Conservation (phyloP, 2,329 filamentous ascomycete genomes). For the Ophiostoma pallidulum region DNA sequence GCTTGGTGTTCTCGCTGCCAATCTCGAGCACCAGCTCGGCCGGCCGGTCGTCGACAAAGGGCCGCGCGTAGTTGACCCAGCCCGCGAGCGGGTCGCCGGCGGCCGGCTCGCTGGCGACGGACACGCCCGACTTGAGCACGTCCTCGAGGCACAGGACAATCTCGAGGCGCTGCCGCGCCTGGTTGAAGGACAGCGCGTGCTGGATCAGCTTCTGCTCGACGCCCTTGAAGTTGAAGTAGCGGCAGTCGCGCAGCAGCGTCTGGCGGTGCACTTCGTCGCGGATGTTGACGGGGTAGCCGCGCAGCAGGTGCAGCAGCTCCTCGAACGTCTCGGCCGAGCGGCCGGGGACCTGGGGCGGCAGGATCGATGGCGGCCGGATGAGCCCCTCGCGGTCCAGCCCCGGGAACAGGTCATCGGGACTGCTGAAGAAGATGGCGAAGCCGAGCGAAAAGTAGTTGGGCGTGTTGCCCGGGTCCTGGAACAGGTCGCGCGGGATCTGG, state of each 20-base stretch:
- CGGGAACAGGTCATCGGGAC: constrained; percentile 71
- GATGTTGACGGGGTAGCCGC: constrained; percentile 75
- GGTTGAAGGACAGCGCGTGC: constrained; percentile 67
- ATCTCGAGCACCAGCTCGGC: constrained; percentile 76
- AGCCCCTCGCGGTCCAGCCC: constrained; percentile 70
- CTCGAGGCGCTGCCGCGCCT: constrained; percentile 57
- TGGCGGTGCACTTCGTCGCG: constrained; percentile 66
- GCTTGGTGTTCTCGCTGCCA: constrained; percentile 52
- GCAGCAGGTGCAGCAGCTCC: constrained; percentile 70
- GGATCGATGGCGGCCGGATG: constrained; percentile 76
- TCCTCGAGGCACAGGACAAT: constrained; percentile 76
- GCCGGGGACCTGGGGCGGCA: constrained; percentile 71
- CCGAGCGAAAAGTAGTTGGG: constrained; percentile 94
- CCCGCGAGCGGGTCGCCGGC: constrained; percentile 24
- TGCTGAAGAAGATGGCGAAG: constrained; percentile 79
- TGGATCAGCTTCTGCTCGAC: constrained; percentile 80
- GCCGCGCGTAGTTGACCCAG: constrained; percentile 72
- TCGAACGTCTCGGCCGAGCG: constrained; percentile 76
- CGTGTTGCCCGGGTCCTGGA: constrained; percentile 76
- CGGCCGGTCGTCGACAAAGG: constrained; percentile 68
- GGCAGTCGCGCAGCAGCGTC: constrained; percentile 72
- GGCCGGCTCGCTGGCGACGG: constrained; percentile 44
- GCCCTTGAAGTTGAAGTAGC: constrained; percentile 88
- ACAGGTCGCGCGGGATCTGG: constrained; percentile 80
- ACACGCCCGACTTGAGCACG: constrained; percentile 77